A percentile compares a stretch with the other conserved stretches of the same genome.
Conservation (phyloP, 2,329 filamentous ascomycete genomes). For the Venturia aucupariae region DNA sequence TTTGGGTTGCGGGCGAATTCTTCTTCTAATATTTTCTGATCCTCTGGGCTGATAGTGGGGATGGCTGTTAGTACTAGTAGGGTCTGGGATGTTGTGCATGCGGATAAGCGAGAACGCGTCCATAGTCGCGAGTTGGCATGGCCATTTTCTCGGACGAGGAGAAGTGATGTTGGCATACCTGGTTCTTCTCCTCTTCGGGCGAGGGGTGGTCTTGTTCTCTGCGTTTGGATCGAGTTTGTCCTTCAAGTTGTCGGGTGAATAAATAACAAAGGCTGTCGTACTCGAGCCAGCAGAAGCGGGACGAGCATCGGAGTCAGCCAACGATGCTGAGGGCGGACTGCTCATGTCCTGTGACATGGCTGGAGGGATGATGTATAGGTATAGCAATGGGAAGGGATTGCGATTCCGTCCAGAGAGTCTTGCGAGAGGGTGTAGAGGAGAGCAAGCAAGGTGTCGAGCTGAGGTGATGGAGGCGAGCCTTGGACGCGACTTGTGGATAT, state of each 20-base stretch:
- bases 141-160: background rate
- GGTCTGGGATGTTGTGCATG: background rate
- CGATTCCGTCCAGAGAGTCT: background rate
- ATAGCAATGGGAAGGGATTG: background rate
- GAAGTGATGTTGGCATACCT: constrained; percentile 38
- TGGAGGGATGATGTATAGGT: background rate
- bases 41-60: constrained; percentile 55
- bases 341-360: constrained; percentile 1
- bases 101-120: constrained; percentile 10
- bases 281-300: constrained; percentile 7
- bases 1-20: constrained; percentile 81
- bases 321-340: background rate
- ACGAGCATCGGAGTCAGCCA: background rate
- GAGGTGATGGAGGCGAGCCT: too few species aligned
- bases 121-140: background rate
- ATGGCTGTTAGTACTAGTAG: background rate
- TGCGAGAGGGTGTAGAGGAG: background rate
- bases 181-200: constrained; percentile 53
- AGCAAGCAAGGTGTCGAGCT: background rate
- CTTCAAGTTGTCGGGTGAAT: constrained; percentile 48
- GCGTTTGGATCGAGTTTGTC: constrained; percentile 48
- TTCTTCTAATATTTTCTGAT: constrained; percentile 79
- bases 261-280: constrained; percentile 45
- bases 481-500: constrained; percentile 1
- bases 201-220: constrained; percentile 50